phyloP scores from a whole-genome alignment of 2,329 filamentous ascomycete genomes.

The Westerdykella ornata region DNA sequence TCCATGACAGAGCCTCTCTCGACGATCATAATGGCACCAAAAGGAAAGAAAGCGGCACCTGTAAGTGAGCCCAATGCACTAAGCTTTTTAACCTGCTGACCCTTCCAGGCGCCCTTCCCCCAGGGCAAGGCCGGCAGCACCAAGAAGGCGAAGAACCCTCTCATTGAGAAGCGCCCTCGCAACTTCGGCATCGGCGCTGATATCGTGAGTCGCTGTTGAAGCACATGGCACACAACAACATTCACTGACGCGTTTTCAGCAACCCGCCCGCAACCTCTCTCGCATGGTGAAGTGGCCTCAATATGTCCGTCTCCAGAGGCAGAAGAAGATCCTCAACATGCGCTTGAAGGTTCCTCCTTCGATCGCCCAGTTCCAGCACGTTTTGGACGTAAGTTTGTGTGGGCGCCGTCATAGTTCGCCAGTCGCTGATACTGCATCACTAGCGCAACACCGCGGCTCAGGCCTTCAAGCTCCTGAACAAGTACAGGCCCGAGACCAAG shows the following conservation, averaged over 20 bases:
- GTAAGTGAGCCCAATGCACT: slow-evolving; percentile 27
- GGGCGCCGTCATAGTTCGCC: slow-evolving; percentile 65
- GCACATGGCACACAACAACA: background rate
- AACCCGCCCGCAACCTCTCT: slow-evolving; percentile 69
- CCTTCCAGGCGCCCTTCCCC: slow-evolving; percentile 53
- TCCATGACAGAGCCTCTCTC: slow-evolving; percentile 92
- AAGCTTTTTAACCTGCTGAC: background rate
- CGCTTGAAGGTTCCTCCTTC: slow-evolving; percentile 97
- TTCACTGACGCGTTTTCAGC: background rate
- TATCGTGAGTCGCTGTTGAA: slow-evolving; percentile 48
- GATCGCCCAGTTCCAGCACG: slow-evolving; percentile 95
- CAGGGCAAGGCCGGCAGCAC: slow-evolving; percentile 86
- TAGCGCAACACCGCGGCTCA: slow-evolving; percentile 62
- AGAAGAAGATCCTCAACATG: slow-evolving; percentile 93
- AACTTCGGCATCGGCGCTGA: slow-evolving; percentile 99
- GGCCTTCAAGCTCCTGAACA: slow-evolving; percentile 98
- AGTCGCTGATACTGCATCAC: slow-evolving; percentile 4
- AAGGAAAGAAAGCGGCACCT: slow-evolving; percentile 97
- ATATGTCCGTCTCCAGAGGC: slow-evolving; percentile 95
- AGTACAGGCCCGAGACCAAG: slow-evolving; percentile 99
- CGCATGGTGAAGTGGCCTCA: slow-evolving; percentile 92
- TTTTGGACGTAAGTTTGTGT: slow-evolving; percentile 51
- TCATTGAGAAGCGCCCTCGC: slow-evolving; percentile 93
- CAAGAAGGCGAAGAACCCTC: slow-evolving; percentile 98
- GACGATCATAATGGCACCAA: slow-evolving; percentile 52